Percentiles rank a stretch among this genome's conserved stretches.
These are phyloP conservation scores for Zizania palustris DNA, from an alignment of 202 grass and related monocot genomes.

Conservation along the genomic window DNA sequence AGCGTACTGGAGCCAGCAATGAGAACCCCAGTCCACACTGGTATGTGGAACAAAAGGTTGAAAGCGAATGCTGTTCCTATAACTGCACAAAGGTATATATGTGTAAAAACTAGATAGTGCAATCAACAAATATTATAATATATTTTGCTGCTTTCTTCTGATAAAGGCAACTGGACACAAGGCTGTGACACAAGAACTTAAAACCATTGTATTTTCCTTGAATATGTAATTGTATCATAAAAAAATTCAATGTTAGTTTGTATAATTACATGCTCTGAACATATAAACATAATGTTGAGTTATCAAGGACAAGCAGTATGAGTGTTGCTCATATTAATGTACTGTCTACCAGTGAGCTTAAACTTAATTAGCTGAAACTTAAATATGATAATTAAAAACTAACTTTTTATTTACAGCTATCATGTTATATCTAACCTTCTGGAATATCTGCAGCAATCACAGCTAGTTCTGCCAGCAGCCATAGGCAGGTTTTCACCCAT, in stretches of 20 bases:
- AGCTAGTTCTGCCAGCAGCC: slow-evolving; percentile 76
- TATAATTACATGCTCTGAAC: too few species aligned
- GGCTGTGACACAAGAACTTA: too few species aligned
- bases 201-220: too few species aligned
- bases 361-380: not conserved
- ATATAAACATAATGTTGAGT: not conserved
- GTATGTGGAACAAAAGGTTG: slow-evolving; percentile 84
- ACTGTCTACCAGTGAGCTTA: not conserved
- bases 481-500: slow-evolving; percentile 69
- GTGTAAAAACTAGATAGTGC: not conserved
- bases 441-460: slow-evolving; percentile 96
- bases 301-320: not conserved
- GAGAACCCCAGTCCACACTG: slow-evolving; percentile 79
- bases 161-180: too few species aligned
- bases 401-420: not conserved
- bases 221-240: not conserved
- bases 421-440: slow-evolving; percentile 59
- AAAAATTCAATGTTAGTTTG: not conserved
- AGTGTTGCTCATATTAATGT: not conserved
- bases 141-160: not conserved
- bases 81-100: slow-evolving; percentile 50
- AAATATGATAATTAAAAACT: not conserved
- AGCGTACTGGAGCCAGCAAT: slow-evolving; percentile 83
- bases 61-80: slow-evolving; percentile 89
- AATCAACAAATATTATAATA: not conserved